These are phyloP conservation scores for Carex parvula DNA, from an alignment of 176 grass and related monocot species.

Conservation along the genomic window DNA sequence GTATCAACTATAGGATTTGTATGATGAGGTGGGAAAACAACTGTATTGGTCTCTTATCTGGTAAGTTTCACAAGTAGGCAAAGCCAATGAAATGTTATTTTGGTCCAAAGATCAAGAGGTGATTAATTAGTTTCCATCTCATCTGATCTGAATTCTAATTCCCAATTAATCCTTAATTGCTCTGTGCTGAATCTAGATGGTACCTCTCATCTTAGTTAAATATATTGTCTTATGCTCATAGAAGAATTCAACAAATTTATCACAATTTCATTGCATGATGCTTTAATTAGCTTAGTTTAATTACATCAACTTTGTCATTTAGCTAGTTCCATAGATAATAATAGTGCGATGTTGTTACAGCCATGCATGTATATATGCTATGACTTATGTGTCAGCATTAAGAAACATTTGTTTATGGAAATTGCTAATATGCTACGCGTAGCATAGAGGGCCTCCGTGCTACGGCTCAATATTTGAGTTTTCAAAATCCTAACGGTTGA, in stretches of 20 bases:
- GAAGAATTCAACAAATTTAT: background rate
- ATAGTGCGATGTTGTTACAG: background rate
- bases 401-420: background rate
- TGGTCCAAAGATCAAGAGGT: background rate
- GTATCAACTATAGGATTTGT: background rate
- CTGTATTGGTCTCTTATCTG: conserved; percentile 5
- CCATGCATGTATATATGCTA: background rate
- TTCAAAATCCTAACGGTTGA: too few relatives aligned
- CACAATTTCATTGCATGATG: background rate
- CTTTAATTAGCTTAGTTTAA: background rate
- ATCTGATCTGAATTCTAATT: background rate
- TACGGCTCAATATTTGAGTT: too few relatives aligned
- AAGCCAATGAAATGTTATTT: conserved; percentile 7
- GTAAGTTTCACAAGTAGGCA: conserved; percentile 8
- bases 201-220: too few relatives aligned
- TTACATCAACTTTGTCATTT: background rate
- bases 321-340: too few relatives aligned
- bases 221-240: background rate
- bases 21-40: conserved; percentile 24
- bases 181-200: background rate
- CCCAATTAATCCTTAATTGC: background rate
- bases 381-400: background rate
- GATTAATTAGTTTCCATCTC: background rate
- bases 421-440: too few relatives aligned
- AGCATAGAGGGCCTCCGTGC: too few relatives aligned